Percentiles rank a stretch among this genome's conserved stretches.
These are phyloP conservation scores for Annona cherimola DNA, from an alignment of 164 flowering plant species.

Conservation along the genomic window DNA sequence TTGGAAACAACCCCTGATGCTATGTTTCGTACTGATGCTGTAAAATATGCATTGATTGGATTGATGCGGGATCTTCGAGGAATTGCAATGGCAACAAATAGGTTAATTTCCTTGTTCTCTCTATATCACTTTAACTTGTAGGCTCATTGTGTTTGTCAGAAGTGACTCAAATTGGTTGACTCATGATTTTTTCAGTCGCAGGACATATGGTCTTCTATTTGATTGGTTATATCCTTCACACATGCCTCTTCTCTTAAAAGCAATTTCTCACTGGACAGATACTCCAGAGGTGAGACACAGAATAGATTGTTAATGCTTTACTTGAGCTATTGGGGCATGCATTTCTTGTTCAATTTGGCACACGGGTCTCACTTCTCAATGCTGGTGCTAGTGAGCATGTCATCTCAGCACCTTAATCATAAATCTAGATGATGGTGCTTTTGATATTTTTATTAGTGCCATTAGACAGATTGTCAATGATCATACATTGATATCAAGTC, in stretches of 20 bases:
- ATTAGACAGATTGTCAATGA: too few species aligned
- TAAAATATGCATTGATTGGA: slow-evolving; percentile 87
- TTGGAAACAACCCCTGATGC: slow-evolving; percentile 92
- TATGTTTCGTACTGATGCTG: slow-evolving; percentile 73
- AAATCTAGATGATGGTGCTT: too few species aligned
- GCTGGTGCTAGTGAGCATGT: too few species aligned
- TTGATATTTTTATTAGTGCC: too few species aligned
- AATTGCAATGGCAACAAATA: slow-evolving; percentile 94
- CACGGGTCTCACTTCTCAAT: too few species aligned
- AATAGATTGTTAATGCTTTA: neutral
- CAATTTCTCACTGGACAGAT: slow-evolving; percentile 85
- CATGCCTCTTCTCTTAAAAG: slow-evolving; percentile 84
- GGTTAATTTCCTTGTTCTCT: slow-evolving; percentile 32
- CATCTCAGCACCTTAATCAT: too few species aligned
- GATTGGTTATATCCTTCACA: slow-evolving; percentile 98
- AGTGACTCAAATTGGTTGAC: neutral
- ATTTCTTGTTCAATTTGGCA: neutral
- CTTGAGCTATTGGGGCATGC: neutral
- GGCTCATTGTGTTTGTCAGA: neutral
- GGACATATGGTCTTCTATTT: slow-evolving; percentile 88
- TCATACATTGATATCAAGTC: neutral
- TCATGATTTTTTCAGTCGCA: slow-evolving; percentile 49
- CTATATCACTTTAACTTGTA: neutral
- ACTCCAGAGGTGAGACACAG: slow-evolving; percentile 73
- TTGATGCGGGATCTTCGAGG: slow-evolving; percentile 96